Conservation (phyloP, 192 early-diverging fungal genomes). For the Helicostylum pulchrum region DNA sequence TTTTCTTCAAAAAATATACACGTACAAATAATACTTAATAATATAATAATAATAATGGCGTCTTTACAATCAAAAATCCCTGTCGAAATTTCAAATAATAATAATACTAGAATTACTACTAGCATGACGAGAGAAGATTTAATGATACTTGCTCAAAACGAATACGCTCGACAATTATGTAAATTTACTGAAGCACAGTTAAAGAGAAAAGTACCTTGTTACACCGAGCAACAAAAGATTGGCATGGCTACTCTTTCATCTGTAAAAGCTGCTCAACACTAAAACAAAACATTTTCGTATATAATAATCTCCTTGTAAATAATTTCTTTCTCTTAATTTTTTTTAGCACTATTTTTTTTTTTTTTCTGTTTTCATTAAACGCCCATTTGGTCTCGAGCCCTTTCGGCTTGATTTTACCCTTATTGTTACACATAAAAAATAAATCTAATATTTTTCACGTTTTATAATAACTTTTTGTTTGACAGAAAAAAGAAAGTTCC, state of each 20-base stretch:
- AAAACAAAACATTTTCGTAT: not conserved
- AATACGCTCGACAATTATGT: slow-evolving; percentile 13
- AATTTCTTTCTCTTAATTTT: not conserved
- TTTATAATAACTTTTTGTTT: no score
- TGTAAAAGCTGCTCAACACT: not conserved
- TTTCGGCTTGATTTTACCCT: no score
- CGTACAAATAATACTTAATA: not conserved
- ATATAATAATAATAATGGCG: no score
- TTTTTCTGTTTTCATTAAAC: not conserved
- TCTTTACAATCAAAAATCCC: slow-evolving; percentile 9
- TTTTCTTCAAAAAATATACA: no score
- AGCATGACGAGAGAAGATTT: slow-evolving; percentile 13
- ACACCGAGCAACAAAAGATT: not conserved
- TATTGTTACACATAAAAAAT: no score
- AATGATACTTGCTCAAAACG: slow-evolving; percentile 4
- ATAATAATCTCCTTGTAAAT: not conserved
- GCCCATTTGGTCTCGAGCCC: no score
- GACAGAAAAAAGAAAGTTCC: no score
- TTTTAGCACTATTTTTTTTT: no score
- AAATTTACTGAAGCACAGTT: slow-evolving; percentile 11
- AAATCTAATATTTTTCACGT: no score
- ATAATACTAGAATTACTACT: not conserved
- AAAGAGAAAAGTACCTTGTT: slow-evolving; percentile 6
- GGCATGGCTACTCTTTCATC: not conserved
- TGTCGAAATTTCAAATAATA: not conserved